A percentile compares a stretch with the other conserved stretches of the same genome.
Evolutionary conservation across 179 eudicot species (phyloP).

Genomic region (Sideroxylon spinosum): DNA sequence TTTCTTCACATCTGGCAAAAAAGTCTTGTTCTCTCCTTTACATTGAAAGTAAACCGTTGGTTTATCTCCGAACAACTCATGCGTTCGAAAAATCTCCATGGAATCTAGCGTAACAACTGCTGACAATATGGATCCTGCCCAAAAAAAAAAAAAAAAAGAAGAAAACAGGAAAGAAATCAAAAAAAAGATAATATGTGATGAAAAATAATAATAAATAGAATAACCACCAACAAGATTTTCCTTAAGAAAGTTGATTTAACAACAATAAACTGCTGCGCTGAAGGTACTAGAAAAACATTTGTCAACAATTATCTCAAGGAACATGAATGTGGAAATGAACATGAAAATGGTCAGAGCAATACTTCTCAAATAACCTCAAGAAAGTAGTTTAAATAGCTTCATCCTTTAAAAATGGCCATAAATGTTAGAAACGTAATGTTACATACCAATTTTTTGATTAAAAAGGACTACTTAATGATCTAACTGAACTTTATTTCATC

Average conservation of each 20-base stretch:
- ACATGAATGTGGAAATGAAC: neutral
- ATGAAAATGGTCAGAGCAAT: neutral
- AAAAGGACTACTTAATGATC: neutral
- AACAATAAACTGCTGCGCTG: neutral
- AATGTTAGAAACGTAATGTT: neutral
- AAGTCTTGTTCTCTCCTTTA: conserved; percentile 56
- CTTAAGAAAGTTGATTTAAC: neutral
- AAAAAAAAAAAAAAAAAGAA: conserved; percentile 29
- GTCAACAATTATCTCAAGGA: neutral
- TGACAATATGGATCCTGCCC: conserved; percentile 42
- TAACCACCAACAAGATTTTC: neutral
- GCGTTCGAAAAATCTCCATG: conserved; percentile 62
- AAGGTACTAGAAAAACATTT: neutral
- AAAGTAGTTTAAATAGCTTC: neutral
- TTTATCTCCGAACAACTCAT: conserved; percentile 48
- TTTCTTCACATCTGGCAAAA: conserved; percentile 73
- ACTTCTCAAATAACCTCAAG: neutral
- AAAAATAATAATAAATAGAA: conserved; percentile 6
- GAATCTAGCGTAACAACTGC: conserved; percentile 68
- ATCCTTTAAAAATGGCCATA: neutral
- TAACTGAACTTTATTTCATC: neutral
- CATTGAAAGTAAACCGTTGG: conserved; percentile 70
- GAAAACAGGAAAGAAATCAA: no score
- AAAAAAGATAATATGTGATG: conserved; percentile 40
- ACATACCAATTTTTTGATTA: neutral